Percentiles rank a stretch among this genome's conserved stretches.
Conservation (phyloP, 1,139 yeast species). For the Nakaseomyces bracarensis region DNA sequence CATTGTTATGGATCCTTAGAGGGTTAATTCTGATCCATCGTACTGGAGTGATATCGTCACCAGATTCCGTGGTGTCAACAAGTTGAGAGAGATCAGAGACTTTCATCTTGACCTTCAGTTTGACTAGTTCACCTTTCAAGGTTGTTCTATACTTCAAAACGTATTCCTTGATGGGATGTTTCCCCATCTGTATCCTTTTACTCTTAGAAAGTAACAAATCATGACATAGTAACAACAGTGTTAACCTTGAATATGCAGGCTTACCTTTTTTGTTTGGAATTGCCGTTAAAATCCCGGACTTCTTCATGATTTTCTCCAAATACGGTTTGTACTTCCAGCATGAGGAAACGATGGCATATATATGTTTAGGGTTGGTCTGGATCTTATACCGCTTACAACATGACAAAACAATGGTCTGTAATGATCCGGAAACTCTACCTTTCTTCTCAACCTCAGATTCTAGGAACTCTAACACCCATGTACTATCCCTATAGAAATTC, state of each 20-base stretch:
- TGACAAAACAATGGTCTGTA: slow-evolving; percentile 61
- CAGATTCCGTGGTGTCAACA: slow-evolving; percentile 29
- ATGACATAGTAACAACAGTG: slow-evolving; percentile 52
- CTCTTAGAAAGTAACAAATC: slow-evolving; percentile 68
- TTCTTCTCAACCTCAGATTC: slow-evolving; percentile 34
- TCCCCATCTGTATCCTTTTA: slow-evolving; percentile 84
- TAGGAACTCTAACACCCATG: slow-evolving; percentile 35
- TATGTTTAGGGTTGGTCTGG: slow-evolving; percentile 64
- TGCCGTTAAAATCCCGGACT: slow-evolving; percentile 48
- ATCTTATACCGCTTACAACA: slow-evolving; percentile 40
- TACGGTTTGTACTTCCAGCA: slow-evolving; percentile 63
- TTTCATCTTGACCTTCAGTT: slow-evolving; percentile 49
- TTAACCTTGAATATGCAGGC: slow-evolving; percentile 28
- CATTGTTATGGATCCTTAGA: slow-evolving; percentile 35
- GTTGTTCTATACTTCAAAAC: slow-evolving; percentile 71
- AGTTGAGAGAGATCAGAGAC: slow-evolving; percentile 39
- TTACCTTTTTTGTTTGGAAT: slow-evolving; percentile 39
- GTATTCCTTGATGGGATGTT: slow-evolving; percentile 78
- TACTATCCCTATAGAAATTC: slow-evolving; percentile 60
- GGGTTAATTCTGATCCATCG: slow-evolving; percentile 82
- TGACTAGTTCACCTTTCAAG: slow-evolving; percentile 71
- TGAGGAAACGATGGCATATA: slow-evolving; percentile 74
- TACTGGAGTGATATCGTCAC: slow-evolving; percentile 65
- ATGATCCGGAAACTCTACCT: slow-evolving; percentile 40
- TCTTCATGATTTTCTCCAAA: slow-evolving; percentile 52